A percentile compares a stretch with the other conserved stretches of the same genome.
phyloP scores from a whole-genome alignment of 768 basidiomycete species.

The Pholiota microspora region DNA sequence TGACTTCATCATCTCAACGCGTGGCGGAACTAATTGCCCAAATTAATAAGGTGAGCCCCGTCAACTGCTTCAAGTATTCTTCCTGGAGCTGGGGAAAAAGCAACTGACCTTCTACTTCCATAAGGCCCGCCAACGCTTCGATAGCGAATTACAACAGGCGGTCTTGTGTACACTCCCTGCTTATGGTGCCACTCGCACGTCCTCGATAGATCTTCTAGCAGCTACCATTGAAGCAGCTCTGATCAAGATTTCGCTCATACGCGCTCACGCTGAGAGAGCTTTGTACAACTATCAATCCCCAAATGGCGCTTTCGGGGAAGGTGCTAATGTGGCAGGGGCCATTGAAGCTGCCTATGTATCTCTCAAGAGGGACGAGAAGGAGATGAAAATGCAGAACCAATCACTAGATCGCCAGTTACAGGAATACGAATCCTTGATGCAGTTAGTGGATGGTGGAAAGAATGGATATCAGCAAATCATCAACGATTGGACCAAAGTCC shows the following conservation, averaged over 20 bases:
- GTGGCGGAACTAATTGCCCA: neutral
- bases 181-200: conserved; percentile 28
- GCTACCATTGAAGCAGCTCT: conserved; percentile 46
- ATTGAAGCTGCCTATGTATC: conserved; percentile 28
- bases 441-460: conserved; percentile 37
- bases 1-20: neutral
- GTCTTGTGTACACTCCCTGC: conserved; percentile 16
- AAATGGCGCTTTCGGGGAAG: conserved; percentile 9
- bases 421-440: conserved; percentile 40
- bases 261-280: conserved; percentile 33
- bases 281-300: conserved; percentile 35
- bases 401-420: conserved; percentile 36
- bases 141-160: conserved; percentile 13
- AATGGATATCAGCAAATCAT: conserved; percentile 45
- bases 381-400: conserved; percentile 34
- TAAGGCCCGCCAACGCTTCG: conserved; percentile 14
- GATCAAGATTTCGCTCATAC: conserved; percentile 46
- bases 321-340: conserved; percentile 29
- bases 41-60: neutral
- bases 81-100: neutral
- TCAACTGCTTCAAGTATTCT: neutral
- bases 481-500: conserved; percentile 45
- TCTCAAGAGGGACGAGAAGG: conserved; percentile 32
- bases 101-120: neutral
- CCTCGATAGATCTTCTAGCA: conserved; percentile 38